Percentiles rank a stretch among this genome's conserved stretches.
Conservation (phyloP, 441 rosid genomes). For the Corymbia citriodora region DNA sequence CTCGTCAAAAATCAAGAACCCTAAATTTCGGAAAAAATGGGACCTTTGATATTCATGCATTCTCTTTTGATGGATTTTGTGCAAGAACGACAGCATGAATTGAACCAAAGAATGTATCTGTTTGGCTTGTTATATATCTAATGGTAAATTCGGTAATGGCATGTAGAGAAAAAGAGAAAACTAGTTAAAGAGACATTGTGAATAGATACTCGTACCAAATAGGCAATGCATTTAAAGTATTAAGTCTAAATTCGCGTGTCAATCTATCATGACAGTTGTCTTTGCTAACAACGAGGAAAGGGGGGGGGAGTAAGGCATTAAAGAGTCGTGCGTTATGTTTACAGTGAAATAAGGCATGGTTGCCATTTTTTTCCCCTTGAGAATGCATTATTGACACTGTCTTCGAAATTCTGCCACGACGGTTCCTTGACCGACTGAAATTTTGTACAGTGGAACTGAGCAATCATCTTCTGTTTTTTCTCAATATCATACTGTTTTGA, state of each 20-base stretch:
- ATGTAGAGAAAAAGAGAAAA: neutral
- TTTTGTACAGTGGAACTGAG: no score
- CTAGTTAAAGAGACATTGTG: neutral
- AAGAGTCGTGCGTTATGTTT: neutral
- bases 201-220: neutral
- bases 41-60: neutral
- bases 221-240: neutral
- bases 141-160: neutral
- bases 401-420: neutral
- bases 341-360: neutral
- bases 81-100: neutral
- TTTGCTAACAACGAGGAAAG: neutral
- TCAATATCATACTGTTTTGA: neutral
- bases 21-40: neutral
- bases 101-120: neutral
- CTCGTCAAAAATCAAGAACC: neutral
- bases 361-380: neutral
- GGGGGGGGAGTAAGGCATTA: rapidly evolving
- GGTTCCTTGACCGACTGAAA: no score
- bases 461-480: neutral
- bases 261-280: neutral
- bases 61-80: neutral
- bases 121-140: neutral
- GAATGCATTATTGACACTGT: neutral
- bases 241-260: neutral